Evolutionary conservation across 176 grass and related monocot species (phyloP).

Genomic region (Poa annua): DNA sequence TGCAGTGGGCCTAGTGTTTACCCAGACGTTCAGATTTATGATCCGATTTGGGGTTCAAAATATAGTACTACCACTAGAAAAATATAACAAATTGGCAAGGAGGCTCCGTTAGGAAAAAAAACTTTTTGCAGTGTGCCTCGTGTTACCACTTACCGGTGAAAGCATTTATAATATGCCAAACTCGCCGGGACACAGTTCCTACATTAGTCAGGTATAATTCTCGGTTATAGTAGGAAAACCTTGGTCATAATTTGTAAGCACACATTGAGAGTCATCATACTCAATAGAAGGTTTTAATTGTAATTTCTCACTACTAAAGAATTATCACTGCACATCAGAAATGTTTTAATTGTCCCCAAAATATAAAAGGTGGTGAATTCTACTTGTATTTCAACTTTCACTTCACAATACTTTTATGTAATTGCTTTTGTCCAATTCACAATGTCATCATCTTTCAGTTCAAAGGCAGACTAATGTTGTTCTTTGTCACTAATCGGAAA

Average conservation of each 20-base stretch:
- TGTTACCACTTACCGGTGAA: too few relatives aligned
- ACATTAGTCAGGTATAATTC: too few relatives aligned
- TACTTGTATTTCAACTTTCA: constrained; percentile 1
- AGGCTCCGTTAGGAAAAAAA: too few relatives aligned
- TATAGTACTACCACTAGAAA: too few relatives aligned
- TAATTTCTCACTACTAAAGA: not conserved
- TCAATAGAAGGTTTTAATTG: too few relatives aligned
- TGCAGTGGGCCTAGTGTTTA: too few relatives aligned
- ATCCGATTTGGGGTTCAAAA: too few relatives aligned
- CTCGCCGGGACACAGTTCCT: not conserved
- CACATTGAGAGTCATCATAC: not conserved
- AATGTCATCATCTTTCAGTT: not conserved
- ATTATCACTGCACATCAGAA: not conserved
- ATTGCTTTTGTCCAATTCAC: not conserved
- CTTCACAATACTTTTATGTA: not conserved
- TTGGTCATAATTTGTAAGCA: not conserved
- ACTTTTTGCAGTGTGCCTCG: too few relatives aligned
- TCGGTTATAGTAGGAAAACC: too few relatives aligned
- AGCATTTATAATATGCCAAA: not conserved
- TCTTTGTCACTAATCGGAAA: constrained; percentile 1
- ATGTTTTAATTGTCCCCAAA: not conserved
- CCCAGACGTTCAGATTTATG: too few relatives aligned
- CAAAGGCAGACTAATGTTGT: not conserved
- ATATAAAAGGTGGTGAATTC: not conserved
- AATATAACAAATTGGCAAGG: too few relatives aligned